Base-by-base conservation (phyloP, 805 yeast genomes). In the Monosporozyma aerobia region DNA sequence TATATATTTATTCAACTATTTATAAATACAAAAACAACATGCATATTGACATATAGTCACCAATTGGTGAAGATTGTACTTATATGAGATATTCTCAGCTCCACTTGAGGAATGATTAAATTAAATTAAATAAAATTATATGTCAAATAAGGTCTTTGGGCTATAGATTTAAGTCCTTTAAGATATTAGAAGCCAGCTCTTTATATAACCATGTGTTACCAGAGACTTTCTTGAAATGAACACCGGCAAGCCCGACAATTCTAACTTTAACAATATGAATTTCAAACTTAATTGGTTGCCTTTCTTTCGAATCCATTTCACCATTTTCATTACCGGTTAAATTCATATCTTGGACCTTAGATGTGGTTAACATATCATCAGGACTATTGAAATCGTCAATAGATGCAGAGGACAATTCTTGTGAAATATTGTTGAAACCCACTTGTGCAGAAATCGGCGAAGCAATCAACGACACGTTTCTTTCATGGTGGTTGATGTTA, bases 201-300 rank as follows among this genome's bases (percentile, higher is more conserved):
- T 92, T 90, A 71, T 90, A 90, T 71, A 85, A 80, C 97, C 97
- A 90, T 1, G 96, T 88, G 67, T 92, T 90, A 63, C 98, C 98
- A 53, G 87, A 78, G 32, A 90, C 77, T 67, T 90, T 90, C 76
- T 92, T 92, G 74, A 90, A 90, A 68, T 92, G 97, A 48, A 90
- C 90, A 69, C 98, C 98, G 58, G 86, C 90, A 54, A 92, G 74
- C 4, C 95, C 89, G 51, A 90, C 86, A 58, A 90, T 77, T 47
- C 96, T 96, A 48, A 90, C 95, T 66, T 90, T 90, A 43, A 90
- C 97, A 57, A 90, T 82, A 66, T 87, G 90, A 56, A 92, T 87
- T 65, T 92, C 97, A 69, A 90, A 90, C 63, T 85, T 82, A 63
- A 92, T 49, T 48, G 57, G 96, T 27, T 82, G 77, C 25, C 54